Evolutionary conservation across 768 basidiomycete genomes (phyloP).

Genomic region (Agaricus subrufescens): DNA sequence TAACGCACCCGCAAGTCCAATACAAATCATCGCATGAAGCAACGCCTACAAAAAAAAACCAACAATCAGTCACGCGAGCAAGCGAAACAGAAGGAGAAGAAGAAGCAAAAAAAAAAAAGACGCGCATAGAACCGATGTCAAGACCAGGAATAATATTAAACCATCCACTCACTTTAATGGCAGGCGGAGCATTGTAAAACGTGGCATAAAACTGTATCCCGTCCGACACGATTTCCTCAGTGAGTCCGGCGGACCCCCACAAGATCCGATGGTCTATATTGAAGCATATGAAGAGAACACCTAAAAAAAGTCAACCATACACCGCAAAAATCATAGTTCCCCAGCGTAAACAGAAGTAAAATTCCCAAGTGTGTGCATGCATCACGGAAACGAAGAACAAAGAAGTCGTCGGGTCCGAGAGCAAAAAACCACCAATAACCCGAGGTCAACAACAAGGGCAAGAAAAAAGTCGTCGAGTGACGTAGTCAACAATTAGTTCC

Average conservation of each 20-base stretch:
- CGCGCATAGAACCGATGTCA: not conserved
- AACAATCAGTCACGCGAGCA: not conserved
- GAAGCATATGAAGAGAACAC: slow-evolving; percentile 79
- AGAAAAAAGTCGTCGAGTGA: too few relatives aligned
- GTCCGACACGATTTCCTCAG: slow-evolving; percentile 62
- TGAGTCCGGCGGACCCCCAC: slow-evolving; percentile 49
- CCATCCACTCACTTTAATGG: slow-evolving; percentile 66
- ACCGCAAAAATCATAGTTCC: too few relatives aligned
- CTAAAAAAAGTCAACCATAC: slow-evolving; percentile 27
- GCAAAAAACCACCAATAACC: too few relatives aligned
- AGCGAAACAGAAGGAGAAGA: not conserved
- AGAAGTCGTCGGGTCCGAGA: too few relatives aligned
- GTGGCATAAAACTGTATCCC: slow-evolving; percentile 89
- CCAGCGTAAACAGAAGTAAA: too few relatives aligned
- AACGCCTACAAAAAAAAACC: slow-evolving; percentile 51
- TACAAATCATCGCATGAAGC: slow-evolving; percentile 78
- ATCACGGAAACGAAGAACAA: too few relatives aligned
- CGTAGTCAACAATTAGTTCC: too few relatives aligned
- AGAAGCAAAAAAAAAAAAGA: not conserved
- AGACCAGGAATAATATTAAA: too few relatives aligned
- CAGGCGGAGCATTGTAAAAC: slow-evolving; percentile 89
- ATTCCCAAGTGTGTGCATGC: too few relatives aligned
- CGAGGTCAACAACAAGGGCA: too few relatives aligned
- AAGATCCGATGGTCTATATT: slow-evolving; percentile 86
- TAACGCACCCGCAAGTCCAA: slow-evolving; percentile 71